These are phyloP conservation scores for Didymella exigua DNA, from an alignment of 2,329 filamentous ascomycete genomes.

Conservation along the genomic window DNA sequence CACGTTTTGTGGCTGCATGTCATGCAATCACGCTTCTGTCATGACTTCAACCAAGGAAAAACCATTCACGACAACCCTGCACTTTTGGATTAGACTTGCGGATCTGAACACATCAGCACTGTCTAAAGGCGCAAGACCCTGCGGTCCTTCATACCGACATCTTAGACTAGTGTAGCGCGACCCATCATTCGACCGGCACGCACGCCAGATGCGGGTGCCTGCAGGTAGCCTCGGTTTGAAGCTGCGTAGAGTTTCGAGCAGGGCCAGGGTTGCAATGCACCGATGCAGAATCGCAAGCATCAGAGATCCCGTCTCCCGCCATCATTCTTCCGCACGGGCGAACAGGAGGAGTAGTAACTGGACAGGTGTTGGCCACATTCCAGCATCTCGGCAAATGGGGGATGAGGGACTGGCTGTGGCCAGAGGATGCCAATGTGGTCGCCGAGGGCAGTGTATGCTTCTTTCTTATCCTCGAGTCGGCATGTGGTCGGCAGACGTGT, in stretches of 20 bases:
- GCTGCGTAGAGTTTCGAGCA: neutral
- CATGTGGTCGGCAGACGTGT: neutral
- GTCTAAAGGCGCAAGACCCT: neutral
- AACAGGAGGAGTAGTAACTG: neutral
- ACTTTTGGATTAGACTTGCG: neutral
- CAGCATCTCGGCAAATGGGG: neutral
- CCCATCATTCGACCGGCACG: neutral
- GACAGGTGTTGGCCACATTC: neutral
- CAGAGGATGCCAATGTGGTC: neutral
- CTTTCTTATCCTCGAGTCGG: neutral
- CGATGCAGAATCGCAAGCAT: neutral
- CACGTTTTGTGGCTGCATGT: neutral
- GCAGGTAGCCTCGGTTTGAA: constrained; percentile 5
- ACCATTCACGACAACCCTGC: neutral
- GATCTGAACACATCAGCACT: neutral
- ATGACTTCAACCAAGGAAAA: neutral
- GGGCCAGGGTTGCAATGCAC: neutral
- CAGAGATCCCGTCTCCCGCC: neutral
- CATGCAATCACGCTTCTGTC: neutral
- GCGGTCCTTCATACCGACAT: neutral
- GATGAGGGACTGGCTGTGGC: neutral
- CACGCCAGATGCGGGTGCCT: neutral
- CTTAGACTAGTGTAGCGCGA: neutral
- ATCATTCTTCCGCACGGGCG: neutral
- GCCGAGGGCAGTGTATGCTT: neutral